Evolutionary conservation across 306 rosid species (phyloP).

Genomic region (Betula pendula): DNA sequence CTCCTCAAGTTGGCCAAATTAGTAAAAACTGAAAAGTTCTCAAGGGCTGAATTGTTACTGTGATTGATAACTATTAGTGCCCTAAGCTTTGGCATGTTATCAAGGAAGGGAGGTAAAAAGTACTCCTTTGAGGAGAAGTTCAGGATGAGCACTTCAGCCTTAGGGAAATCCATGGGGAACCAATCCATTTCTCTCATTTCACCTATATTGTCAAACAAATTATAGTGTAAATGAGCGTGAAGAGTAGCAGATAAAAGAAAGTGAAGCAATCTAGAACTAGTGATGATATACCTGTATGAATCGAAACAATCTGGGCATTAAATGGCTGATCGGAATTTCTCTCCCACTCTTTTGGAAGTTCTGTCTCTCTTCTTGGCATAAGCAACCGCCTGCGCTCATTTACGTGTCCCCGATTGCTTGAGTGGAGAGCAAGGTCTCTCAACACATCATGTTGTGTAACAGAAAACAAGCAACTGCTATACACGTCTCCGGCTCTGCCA

Average conservation of each 20-base stretch:
- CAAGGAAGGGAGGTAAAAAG: conserved; percentile 71
- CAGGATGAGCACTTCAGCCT: conserved; percentile 74
- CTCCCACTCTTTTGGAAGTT: conserved; percentile 79
- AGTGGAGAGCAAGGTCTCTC: conserved; percentile 77
- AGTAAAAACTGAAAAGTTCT: conserved; percentile 48
- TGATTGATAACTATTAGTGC: conserved; percentile 64
- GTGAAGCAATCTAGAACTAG: neutral
- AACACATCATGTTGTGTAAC: conserved; percentile 83
- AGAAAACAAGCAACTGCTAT: conserved; percentile 69
- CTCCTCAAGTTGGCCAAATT: conserved; percentile 53
- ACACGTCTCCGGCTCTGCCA: conserved; percentile 64
- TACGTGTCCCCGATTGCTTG: conserved; percentile 43
- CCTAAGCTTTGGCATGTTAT: conserved; percentile 77
- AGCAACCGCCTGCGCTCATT: conserved; percentile 58
- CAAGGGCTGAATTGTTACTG: conserved; percentile 50
- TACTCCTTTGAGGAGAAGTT: conserved; percentile 67
- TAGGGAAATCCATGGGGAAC: conserved; percentile 69
- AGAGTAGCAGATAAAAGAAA: conserved; percentile 3
- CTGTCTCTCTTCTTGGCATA: conserved; percentile 70
- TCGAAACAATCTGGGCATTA: conserved; percentile 70
- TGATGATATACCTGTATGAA: conserved; percentile 72
- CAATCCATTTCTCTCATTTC: conserved; percentile 86
- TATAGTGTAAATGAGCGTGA: conserved; percentile 8
- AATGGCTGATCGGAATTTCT: conserved; percentile 55
- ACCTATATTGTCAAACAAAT: conserved; percentile 45